These are phyloP conservation scores for Pisolithus tinctorius DNA, from an alignment of 768 basidiomycete genomes.

Conservation along the genomic window DNA sequence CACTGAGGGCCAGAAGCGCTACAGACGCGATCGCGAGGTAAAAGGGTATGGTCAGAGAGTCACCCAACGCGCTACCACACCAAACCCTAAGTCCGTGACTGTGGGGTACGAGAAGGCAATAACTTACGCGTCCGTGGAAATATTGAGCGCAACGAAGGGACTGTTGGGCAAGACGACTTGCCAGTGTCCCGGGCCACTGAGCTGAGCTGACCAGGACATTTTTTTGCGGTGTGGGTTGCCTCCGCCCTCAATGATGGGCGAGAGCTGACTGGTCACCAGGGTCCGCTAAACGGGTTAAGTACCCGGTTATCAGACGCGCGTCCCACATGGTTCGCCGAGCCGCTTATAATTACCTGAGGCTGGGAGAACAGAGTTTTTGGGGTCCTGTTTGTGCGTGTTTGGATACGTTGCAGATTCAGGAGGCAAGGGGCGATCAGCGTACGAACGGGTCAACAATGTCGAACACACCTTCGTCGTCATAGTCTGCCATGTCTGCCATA, in stretches of 20 bases:
- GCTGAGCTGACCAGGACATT: slow-evolving; percentile 6
- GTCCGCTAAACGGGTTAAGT: not conserved
- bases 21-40: slow-evolving; percentile 9
- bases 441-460: not conserved
- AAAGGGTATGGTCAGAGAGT: slow-evolving; percentile 10
- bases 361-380: slow-evolving; percentile 2
- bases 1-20: not conserved
- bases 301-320: not conserved
- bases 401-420: slow-evolving; percentile 2
- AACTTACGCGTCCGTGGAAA: not conserved
- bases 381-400: slow-evolving; percentile 20
- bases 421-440: not conserved
- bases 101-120: not conserved
- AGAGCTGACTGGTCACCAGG: not conserved
- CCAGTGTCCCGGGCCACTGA: not conserved
- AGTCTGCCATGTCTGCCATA: slow-evolving; percentile 9
- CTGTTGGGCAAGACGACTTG: slow-evolving; percentile 3
- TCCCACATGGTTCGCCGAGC: not conserved
- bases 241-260: not conserved
- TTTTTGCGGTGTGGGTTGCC: not conserved
- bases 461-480: not conserved
- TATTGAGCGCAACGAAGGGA: not conserved
- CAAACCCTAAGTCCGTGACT: too few relatives aligned
- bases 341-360: too few relatives aligned
- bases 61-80: slow-evolving; percentile 1